Percentiles rank a stretch among this genome's conserved stretches.
Conservation (phyloP, 1,284 basidiomycete species). For the Cryptococcus jaspeensis region DNA sequence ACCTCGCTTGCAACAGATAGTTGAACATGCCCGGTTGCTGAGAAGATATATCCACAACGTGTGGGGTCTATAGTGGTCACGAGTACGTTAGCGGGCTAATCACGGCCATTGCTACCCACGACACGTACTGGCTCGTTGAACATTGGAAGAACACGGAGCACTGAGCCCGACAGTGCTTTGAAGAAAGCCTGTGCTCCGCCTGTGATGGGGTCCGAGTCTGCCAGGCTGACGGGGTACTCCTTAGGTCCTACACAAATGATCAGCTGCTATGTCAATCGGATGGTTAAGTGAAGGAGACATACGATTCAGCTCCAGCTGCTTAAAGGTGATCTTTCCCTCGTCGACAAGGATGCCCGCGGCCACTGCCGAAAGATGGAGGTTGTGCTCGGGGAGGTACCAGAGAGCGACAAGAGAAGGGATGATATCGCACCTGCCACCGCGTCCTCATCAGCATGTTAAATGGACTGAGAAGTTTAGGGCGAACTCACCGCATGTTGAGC, state of each 20-base stretch:
- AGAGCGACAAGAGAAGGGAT: constrained; percentile 57
- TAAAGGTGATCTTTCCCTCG: constrained; percentile 53
- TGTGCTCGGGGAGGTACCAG: constrained; percentile 62
- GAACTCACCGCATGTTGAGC: constrained; percentile 58
- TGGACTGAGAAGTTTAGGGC: too few relatives aligned
- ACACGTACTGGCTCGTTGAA: not conserved
- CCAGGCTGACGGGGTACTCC: constrained; percentile 56
- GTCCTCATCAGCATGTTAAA: too few relatives aligned
- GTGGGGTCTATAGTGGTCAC: too few relatives aligned
- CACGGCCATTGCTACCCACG: too few relatives aligned
- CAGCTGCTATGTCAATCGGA: too few relatives aligned
- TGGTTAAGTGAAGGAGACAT: too few relatives aligned
- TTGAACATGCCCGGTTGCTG: not conserved
- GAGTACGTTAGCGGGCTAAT: too few relatives aligned
- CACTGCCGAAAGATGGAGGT: constrained; percentile 58
- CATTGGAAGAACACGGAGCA: not conserved
- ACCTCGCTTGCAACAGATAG: too few relatives aligned
- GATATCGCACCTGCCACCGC: constrained; percentile 56
- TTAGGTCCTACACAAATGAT: too few relatives aligned
- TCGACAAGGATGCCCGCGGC: constrained; percentile 59
- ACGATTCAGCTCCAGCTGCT: constrained; percentile 56
- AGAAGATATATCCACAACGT: not conserved
- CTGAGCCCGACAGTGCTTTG: not conserved
- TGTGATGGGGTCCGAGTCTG: constrained; percentile 54
- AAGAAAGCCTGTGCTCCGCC: constrained; percentile 42